Percentiles rank a stretch among this genome's conserved stretches.
Evolutionary conservation across 176 grass and related monocot genomes (phyloP).

Genomic region (Calamus simplicifolius): DNA sequence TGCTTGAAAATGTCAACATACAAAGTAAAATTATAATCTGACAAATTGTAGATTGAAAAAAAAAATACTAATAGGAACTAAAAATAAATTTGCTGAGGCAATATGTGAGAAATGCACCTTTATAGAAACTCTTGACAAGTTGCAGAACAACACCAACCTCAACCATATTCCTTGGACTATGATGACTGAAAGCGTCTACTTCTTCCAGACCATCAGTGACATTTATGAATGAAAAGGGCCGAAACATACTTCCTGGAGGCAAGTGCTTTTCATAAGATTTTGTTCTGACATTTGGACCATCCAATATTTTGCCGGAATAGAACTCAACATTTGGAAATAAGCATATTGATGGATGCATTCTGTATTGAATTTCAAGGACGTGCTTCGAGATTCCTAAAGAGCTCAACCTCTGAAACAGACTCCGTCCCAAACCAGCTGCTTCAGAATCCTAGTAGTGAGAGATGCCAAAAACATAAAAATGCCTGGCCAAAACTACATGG

Average conservation of each 20-base stretch:
- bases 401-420: slow-evolving; percentile 75
- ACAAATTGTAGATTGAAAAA: too few species aligned
- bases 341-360: slow-evolving; percentile 72
- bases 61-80: too few species aligned
- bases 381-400: slow-evolving; percentile 38
- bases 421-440: slow-evolving; percentile 59
- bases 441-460: slow-evolving; percentile 43
- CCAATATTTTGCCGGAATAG: slow-evolving; percentile 58
- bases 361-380: slow-evolving; percentile 76
- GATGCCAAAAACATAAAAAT: neutral
- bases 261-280: too few species aligned
- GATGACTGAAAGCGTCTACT: slow-evolving; percentile 37
- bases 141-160: slow-evolving; percentile 62
- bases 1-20: too few species aligned
- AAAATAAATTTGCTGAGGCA: neutral
- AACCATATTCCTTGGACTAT: slow-evolving; percentile 48
- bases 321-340: slow-evolving; percentile 61
- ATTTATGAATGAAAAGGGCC: slow-evolving; percentile 55
- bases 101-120: slow-evolving; percentile 26
- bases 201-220: slow-evolving; percentile 66
- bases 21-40: too few species aligned
- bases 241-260: slow-evolving; percentile 17
- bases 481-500: too few species aligned
- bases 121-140: slow-evolving; percentile 51
- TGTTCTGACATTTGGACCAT: slow-evolving; percentile 49